Conservation (phyloP, 306 rosid species). For the Vicia faba region DNA sequence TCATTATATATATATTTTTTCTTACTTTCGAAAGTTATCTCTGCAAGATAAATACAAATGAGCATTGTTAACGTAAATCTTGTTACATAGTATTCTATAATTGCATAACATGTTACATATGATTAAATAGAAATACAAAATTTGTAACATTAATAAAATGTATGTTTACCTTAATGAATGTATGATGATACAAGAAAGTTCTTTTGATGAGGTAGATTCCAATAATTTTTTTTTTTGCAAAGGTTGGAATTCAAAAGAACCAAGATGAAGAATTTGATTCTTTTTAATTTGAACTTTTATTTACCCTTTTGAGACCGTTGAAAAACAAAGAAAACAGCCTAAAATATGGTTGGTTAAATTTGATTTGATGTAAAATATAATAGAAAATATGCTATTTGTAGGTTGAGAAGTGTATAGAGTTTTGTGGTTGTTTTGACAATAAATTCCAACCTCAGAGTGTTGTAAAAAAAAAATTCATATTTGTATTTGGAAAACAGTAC, state of each 20-base stretch:
- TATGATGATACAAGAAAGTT: slow-evolving; percentile 32
- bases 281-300: slow-evolving; percentile 39
- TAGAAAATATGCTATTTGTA: slow-evolving; percentile 38
- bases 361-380: slow-evolving; percentile 19
- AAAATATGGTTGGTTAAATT: slow-evolving; percentile 46
- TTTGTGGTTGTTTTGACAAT: slow-evolving; percentile 39
- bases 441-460: slow-evolving; percentile 38
- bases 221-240: not conserved
- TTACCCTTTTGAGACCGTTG: slow-evolving; percentile 29
- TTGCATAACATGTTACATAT: slow-evolving; percentile 17
- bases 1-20: slow-evolving; percentile 45
- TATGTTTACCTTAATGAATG: slow-evolving; percentile 30
- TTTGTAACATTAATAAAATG: not conserved
- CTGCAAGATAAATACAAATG: slow-evolving; percentile 34
- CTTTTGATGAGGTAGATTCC: not conserved
- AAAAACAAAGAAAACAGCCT: slow-evolving; percentile 35
- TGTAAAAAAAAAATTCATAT: not conserved
- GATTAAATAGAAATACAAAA: not conserved
- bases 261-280: slow-evolving; percentile 39
- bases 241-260: slow-evolving; percentile 42
- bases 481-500: slow-evolving; percentile 21
- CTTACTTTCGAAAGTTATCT: slow-evolving; percentile 11
- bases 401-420: slow-evolving; percentile 27
- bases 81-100: not conserved
- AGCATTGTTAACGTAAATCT: slow-evolving; percentile 21